phyloP scores from a whole-genome alignment of 257 asterid species.

The Paulownia fortunei region DNA sequence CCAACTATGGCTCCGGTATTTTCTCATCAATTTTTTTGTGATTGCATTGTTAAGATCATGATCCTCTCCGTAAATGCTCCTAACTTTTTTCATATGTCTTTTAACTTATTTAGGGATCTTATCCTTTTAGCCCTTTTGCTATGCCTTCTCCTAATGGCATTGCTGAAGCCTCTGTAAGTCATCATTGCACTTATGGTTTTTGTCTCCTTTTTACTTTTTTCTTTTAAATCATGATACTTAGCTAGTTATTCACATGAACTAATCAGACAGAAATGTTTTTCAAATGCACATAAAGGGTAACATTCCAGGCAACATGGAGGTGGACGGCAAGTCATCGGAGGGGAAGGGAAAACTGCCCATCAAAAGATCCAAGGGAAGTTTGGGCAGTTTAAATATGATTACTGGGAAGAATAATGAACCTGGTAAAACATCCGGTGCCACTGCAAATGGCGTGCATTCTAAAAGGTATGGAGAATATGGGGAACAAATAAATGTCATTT shows the following conservation, averaged over 20 bases:
- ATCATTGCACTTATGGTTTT: slow-evolving; percentile 17
- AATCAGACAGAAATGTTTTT: background rate
- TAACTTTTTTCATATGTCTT: slow-evolving; percentile 27
- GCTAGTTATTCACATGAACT: slow-evolving; percentile 36
- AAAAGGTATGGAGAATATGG: slow-evolving; percentile 62
- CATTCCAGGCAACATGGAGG: slow-evolving; percentile 65
- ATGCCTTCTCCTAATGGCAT: slow-evolving; percentile 91
- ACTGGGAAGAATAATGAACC: slow-evolving; percentile 75
- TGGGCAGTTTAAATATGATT: slow-evolving; percentile 87
- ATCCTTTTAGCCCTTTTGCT: slow-evolving; percentile 92
- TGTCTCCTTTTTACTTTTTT: slow-evolving; percentile 29
- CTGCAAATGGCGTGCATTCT: slow-evolving; percentile 74
- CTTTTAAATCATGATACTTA: background rate
- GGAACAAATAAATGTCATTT: background rate
- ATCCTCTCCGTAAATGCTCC: slow-evolving; percentile 14
- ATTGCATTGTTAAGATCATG: slow-evolving; percentile 4
- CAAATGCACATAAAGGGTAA: slow-evolving; percentile 52
- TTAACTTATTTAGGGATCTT: slow-evolving; percentile 62
- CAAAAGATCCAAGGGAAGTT: slow-evolving; percentile 91
- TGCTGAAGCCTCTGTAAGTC: slow-evolving; percentile 83
- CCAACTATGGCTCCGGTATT: slow-evolving; percentile 93
- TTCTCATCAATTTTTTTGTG: slow-evolving; percentile 11
- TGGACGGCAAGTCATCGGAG: slow-evolving; percentile 77
- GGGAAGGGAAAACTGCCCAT: slow-evolving; percentile 88
- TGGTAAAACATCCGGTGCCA: slow-evolving; percentile 64